phyloP scores from a whole-genome alignment of 2,329 filamentous ascomycete species.

The Tolypocladium endophyticum region DNA sequence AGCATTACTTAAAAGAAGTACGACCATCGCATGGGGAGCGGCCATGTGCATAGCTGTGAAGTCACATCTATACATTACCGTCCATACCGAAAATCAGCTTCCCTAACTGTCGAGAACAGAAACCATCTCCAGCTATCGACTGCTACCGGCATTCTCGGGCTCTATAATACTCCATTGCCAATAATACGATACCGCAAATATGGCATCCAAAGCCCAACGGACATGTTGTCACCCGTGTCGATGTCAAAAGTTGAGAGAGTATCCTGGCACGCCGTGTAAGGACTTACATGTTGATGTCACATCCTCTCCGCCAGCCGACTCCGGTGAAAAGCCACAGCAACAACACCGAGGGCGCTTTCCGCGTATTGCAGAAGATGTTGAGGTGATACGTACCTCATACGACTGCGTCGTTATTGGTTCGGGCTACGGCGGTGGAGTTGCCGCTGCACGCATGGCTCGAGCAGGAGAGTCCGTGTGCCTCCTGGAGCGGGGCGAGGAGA shows the following conservation, averaged over 20 bases:
- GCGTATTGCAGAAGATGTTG: constrained; percentile 44
- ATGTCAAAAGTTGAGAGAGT: background rate
- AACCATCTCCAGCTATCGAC: background rate
- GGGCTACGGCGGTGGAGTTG: constrained; percentile 58
- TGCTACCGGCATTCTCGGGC: background rate
- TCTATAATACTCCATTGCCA: background rate
- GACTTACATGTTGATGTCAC: background rate
- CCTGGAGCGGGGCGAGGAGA: constrained; percentile 53
- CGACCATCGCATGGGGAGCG: too few species aligned
- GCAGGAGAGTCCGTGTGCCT: constrained; percentile 47
- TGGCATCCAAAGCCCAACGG: too few species aligned
- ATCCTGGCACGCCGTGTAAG: background rate
- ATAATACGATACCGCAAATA: background rate
- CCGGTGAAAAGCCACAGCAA: background rate
- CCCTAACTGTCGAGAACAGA: background rate
- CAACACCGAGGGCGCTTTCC: constrained; percentile 24
- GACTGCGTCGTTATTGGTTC: constrained; percentile 60
- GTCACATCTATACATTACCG: background rate
- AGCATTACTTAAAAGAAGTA: too few species aligned
- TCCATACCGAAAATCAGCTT: background rate
- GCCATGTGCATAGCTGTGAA: background rate
- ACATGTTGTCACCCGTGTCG: background rate
- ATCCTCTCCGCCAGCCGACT: background rate
- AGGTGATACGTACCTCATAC: constrained; percentile 45
- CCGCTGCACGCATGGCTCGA: constrained; percentile 54